Conservation (phyloP, 345 rosid species). For the Capsella bursapastoris region DNA sequence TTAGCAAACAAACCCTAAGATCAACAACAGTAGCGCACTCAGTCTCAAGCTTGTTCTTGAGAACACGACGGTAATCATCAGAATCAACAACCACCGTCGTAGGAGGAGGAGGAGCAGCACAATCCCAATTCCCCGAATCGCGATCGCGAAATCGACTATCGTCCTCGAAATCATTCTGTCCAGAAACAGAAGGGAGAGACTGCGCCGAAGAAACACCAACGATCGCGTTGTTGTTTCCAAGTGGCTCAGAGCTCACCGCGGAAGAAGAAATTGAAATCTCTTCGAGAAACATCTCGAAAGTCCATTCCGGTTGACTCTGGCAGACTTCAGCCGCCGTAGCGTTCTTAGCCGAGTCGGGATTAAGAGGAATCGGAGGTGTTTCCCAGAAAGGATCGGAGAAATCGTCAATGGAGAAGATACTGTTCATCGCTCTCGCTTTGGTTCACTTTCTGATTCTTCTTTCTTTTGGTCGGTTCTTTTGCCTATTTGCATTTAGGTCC, state of each 20-base stretch:
- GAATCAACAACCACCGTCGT: slow-evolving; percentile 45
- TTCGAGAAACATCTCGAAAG: slow-evolving; percentile 61
- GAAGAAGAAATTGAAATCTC: slow-evolving; percentile 54
- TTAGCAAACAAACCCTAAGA: slow-evolving; percentile 48
- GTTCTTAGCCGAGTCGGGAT: slow-evolving; percentile 19
- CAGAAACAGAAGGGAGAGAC: slow-evolving; percentile 49
- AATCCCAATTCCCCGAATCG: slow-evolving; percentile 37
- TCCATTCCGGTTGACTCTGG: slow-evolving; percentile 70
- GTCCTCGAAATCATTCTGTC: slow-evolving; percentile 52
- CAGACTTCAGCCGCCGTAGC: slow-evolving; percentile 44
- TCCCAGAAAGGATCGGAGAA: slow-evolving; percentile 74
- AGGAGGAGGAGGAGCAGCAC: slow-evolving; percentile 26
- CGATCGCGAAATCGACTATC: slow-evolving; percentile 45
- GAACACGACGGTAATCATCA: slow-evolving; percentile 59
- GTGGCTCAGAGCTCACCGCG: slow-evolving; percentile 44
- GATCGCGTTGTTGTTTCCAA: slow-evolving; percentile 45
- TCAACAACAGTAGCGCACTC: slow-evolving; percentile 62
- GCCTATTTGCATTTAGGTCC: slow-evolving; percentile 35
- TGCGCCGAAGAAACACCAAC: slow-evolving; percentile 45
- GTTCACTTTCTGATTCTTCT: slow-evolving; percentile 32
- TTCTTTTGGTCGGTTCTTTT: slow-evolving; percentile 19
- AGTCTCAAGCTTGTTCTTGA: slow-evolving; percentile 67
- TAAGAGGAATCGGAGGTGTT: slow-evolving; percentile 42
- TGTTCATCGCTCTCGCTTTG: slow-evolving; percentile 44
- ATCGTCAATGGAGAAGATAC: slow-evolving; percentile 69